Evolutionary conservation across 495 filamentous ascomycete species (phyloP).

Genomic region (Polyplosphaeria fusca): DNA sequence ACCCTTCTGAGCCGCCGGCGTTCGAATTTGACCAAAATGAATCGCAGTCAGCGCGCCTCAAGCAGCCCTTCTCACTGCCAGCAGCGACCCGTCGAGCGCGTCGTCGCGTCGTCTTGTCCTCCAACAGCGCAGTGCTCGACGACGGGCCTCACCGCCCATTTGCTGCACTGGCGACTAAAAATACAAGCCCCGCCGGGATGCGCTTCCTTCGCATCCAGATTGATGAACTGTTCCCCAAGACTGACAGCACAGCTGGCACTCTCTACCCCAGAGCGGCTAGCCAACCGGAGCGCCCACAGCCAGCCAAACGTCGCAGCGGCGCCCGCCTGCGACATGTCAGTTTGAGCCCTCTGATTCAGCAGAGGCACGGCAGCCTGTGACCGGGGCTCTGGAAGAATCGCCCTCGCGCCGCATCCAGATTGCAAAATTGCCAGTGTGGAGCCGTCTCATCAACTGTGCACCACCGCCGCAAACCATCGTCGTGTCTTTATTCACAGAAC

Average conservation of each 20-base stretch:
- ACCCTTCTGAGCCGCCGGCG: constrained; percentile 1
- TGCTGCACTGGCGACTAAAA: constrained; percentile 29
- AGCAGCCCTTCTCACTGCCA: not conserved
- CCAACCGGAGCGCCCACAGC: constrained; percentile 12
- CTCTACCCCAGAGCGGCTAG: constrained; percentile 27
- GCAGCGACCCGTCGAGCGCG: not conserved
- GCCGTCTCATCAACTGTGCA: constrained; percentile 13
- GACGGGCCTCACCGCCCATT: constrained; percentile 35
- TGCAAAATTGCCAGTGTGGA: constrained; percentile 2
- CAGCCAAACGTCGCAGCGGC: constrained; percentile 29
- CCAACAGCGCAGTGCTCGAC: constrained; percentile 7
- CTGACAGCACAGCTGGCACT: constrained; percentile 28
- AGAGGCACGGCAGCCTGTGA: constrained; percentile 29
- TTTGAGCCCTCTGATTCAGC: constrained; percentile 22
- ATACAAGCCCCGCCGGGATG: constrained; percentile 29
- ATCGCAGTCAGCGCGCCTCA: not conserved
- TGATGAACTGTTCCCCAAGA: constrained; percentile 34
- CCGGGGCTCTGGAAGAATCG: constrained; percentile 32
- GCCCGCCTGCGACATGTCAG: constrained; percentile 15
- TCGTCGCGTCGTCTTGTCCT: constrained; percentile 9
- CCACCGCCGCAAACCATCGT: constrained; percentile 8
- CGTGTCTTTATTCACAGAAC: constrained; percentile 20
- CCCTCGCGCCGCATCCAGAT: constrained; percentile 24
- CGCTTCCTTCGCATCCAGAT: constrained; percentile 25
- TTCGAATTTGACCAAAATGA: not conserved